Percentiles rank a stretch among this genome's conserved stretches.
phyloP scores from a whole-genome alignment of 345 rosid species.

The Populus ilicifolia region DNA sequence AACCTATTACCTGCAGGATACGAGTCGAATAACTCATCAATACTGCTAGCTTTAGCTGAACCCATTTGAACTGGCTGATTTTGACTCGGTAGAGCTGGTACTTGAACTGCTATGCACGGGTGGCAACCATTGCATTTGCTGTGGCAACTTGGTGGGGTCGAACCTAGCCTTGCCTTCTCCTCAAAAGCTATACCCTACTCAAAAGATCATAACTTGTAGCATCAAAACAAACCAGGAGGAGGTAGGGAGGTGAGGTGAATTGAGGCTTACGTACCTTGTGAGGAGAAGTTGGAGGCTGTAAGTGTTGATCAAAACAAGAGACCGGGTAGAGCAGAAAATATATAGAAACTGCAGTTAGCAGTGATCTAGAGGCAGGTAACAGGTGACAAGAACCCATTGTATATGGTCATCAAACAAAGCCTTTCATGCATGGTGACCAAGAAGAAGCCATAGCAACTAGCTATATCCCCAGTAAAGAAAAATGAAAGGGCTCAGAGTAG shows the following conservation, averaged over 20 bases:
- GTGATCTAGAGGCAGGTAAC: neutral
- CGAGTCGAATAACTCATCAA: conserved; percentile 28
- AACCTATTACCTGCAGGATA: conserved; percentile 45
- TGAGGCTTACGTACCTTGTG: conserved; percentile 13
- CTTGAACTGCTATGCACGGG: conserved; percentile 88
- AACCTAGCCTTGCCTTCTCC: conserved; percentile 78
- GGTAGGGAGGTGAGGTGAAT: neutral
- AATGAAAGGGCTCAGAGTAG: neutral
- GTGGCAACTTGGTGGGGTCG: conserved; percentile 87
- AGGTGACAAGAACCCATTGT: conserved; percentile 7
- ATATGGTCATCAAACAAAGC: conserved; percentile 6
- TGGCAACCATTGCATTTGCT: conserved; percentile 80
- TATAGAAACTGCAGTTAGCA: neutral
- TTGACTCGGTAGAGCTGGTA: conserved; percentile 49
- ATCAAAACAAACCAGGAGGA: neutral
- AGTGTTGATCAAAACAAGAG: conserved; percentile 20
- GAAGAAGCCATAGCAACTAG: neutral
- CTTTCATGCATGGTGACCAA: neutral
- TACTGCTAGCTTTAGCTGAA: conserved; percentile 12
- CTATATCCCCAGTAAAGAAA: neutral
- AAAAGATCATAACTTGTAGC: neutral
- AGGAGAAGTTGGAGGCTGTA: conserved; percentile 18
- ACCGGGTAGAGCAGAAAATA: conserved; percentile 20
- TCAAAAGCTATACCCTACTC: conserved; percentile 44
- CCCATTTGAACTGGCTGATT: neutral